Evolutionary conservation across 139 green algal genomes (phyloP), one percentile per base, ranked within the genome.

Genomic region (Chlamydomonas asymmetrica): DNA sequence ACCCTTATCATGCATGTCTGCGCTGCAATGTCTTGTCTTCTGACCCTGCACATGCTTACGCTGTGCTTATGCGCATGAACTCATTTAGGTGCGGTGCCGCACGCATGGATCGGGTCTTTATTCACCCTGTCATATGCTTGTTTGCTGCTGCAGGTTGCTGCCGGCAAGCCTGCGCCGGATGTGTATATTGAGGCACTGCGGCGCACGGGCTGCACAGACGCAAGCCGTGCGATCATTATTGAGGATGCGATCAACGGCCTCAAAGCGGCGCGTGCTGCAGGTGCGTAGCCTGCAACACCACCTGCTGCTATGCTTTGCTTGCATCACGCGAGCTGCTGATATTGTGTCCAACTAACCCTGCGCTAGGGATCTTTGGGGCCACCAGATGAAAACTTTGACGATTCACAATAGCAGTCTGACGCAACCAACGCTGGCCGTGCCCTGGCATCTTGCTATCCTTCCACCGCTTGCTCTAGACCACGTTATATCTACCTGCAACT

Each of bases 191-290:
- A 92, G 62, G 84, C 83, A 3, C 74, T 96, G 73, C 54, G 67
- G 35, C 75, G 82, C 7, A 68, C 70, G 20, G 84, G 83, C 48
- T 93, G 86, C 82, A 56, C 39, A 9, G 62, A 80, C 35, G 68
- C 74, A 13, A 37, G 35, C 13, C 41, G 63, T 1, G 85, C 78
- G 9, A 34, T 94, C 10, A 81, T 95, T n/a, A 75, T 95, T 3
- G 90, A 95, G 74, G 88, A 92, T 62, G 85, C 92, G 10, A 84
- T 94, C 7, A 86, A 94, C 39, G 92, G 91, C 1, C 71, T 94
- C n/a, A 82, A 83, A 66, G 85, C 90, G 2, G 88, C 82, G 8
- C 81, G 72, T 22, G 79, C 61, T 23, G 81, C 81, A 16, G 81
- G 84, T 41, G 62, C 37, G 39, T 20, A 29, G 50, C 29, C 40